Evolutionary conservation across 306 rosid species (phyloP).

Genomic region (Cucurbita moschata): DNA sequence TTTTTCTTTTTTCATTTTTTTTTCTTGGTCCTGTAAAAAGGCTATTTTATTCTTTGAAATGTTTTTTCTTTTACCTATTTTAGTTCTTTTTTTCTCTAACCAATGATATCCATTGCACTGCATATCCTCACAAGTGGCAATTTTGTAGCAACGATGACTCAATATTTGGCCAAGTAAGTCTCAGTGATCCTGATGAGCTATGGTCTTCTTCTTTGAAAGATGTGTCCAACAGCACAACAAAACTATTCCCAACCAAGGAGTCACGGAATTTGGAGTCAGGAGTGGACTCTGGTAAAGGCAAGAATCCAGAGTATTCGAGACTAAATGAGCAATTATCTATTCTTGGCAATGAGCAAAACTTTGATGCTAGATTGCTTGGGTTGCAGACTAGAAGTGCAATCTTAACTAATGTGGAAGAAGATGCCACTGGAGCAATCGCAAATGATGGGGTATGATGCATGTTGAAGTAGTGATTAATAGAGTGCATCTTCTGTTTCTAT

Average conservation of each 20-base stretch:
- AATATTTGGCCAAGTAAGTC: constrained; percentile 45
- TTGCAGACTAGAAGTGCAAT: constrained; percentile 22
- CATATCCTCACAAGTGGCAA: constrained; percentile 59
- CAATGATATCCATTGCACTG: constrained; percentile 28
- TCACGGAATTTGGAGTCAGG: constrained; percentile 19
- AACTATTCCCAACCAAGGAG: constrained; percentile 28
- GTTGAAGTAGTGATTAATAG: neutral
- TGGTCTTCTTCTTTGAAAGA: constrained; percentile 66
- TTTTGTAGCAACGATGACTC: constrained; percentile 81
- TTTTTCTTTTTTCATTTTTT: neutral
- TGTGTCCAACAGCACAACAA: constrained; percentile 24
- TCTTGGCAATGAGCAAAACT: constrained; percentile 21
- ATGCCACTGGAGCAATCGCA: constrained; percentile 19
- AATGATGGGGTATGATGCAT: constrained; percentile 41
- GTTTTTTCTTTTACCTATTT: neutral
- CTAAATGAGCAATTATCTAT: constrained; percentile 25
- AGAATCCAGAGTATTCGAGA: constrained; percentile 32
- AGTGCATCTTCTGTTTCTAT: constrained; percentile 1
- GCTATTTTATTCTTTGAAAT: neutral
- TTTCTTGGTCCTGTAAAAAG: neutral
- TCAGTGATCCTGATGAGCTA: constrained; percentile 46
- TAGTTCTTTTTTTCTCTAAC: neutral
- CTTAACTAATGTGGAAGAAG: constrained; percentile 28
- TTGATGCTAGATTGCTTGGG: constrained; percentile 24
- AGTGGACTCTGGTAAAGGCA: constrained; percentile 24